Base-by-base conservation (phyloP, 306 rosid species). In the Fragaria ananassa region DNA sequence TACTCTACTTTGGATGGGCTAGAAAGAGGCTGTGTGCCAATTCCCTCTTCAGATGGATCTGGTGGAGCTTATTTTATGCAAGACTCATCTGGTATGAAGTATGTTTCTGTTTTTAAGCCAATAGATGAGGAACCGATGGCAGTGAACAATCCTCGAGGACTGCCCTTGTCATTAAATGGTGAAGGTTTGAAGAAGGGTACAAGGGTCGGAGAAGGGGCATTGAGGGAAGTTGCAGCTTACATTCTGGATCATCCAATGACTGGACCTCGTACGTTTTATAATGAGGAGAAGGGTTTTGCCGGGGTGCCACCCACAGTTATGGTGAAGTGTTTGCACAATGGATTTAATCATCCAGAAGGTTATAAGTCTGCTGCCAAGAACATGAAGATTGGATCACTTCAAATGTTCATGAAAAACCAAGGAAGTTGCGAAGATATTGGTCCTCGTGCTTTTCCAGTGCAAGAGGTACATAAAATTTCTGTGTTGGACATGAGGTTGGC, bases 341-440 rank as follows among this genome's bases (percentile, higher is more conserved):
- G 81, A 69, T 91, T 90, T 74, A 88, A 90, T 82, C 92, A 94
- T 86, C 76, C 88, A 0, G 88, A 89, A 46, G 93, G 58, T 81
- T 67, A 80, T 87, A 27, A 85, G 19, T 82, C 70, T 50, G 80
- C n/a, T 29, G 29, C 74, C 10, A 71, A 74, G 41, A 77, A 82
- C 64, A 68, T 87, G 68, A 94, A 94, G 87, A 81, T 90, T 29
- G 98, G 98, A 53, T 94, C 98, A 70, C 81, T 91, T 93, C 98
- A 94, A 88, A 88, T 87, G 92, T 93, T 91, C 81, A 69, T 88
- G 84, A 90, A 87, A 83, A 93, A 91, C 42, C 82, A 77, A 64
- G 98, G 98, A 67, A 91, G 98, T 76, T 90, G 97, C 15, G 98
- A 93, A 88, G 98, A 93, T 75, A 85, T 93, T 80, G 98, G 98